These are phyloP conservation scores for Pleurotus tuber-regium DNA, from an alignment of 768 basidiomycete species.

Conservation along the genomic window DNA sequence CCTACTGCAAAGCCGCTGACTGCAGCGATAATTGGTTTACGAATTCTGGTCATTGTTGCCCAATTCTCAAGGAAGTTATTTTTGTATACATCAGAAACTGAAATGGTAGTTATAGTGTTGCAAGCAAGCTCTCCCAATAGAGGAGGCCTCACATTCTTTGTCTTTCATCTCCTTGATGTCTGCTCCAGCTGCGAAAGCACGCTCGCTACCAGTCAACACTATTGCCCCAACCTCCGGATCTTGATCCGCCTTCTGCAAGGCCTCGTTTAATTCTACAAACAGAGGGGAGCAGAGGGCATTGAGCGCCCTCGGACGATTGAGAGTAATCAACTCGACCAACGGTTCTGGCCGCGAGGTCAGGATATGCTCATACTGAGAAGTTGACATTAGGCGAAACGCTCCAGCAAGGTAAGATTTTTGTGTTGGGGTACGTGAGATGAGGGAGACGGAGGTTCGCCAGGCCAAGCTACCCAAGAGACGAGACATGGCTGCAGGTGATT, in stretches of 20 bases:
- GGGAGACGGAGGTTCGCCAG: constrained; percentile 7
- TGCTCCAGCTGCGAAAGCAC: constrained; percentile 97
- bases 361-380: constrained; percentile 59
- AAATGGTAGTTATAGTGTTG: background rate
- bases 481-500: constrained; percentile 5
- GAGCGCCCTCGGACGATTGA: constrained; percentile 87
- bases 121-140: background rate
- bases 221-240: constrained; percentile 78
- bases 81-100: constrained; percentile 86
- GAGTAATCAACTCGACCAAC: constrained; percentile 73
- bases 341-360: constrained; percentile 67
- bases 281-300: constrained; percentile 85
- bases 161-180: constrained; percentile 99
- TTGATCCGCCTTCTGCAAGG: constrained; percentile 64
- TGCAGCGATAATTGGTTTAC: constrained; percentile 95
- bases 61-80: constrained; percentile 85
- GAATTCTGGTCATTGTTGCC: constrained; percentile 65
- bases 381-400: constrained; percentile 49
- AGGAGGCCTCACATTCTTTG: constrained; percentile 67
- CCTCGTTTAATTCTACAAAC: constrained; percentile 78
- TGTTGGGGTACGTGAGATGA: constrained; percentile 6
- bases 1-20: constrained; percentile 92
- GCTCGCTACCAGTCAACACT: constrained; percentile 90
- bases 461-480: constrained; percentile 1
- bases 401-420: background rate